Conservation (phyloP, 2,329 filamentous ascomycete genomes). For the Diaporthe sp. region DNA sequence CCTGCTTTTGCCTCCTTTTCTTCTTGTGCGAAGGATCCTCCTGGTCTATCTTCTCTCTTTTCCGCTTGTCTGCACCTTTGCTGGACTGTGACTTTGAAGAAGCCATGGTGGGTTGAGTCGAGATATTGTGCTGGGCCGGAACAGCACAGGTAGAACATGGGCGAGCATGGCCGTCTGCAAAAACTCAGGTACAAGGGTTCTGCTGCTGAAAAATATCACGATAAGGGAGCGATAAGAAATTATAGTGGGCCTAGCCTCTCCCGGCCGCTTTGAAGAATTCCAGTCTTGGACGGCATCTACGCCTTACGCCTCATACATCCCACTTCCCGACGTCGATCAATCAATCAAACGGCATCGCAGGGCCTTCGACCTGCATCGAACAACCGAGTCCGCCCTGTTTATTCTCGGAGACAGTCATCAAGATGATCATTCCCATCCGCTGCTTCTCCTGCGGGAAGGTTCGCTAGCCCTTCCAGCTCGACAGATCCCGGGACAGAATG, state of each 20-base stretch:
- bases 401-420: constrained; percentile 52
- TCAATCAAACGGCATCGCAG: constrained; percentile 31
- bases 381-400: not conserved
- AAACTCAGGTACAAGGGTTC: constrained; percentile 37
- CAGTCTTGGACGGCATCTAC: constrained; percentile 44
- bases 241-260: constrained; percentile 38
- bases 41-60: constrained; percentile 42
- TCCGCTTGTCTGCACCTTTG: constrained; percentile 41
- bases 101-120: constrained; percentile 37
- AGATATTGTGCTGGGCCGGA: constrained; percentile 27
- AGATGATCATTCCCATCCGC: constrained; percentile 98
- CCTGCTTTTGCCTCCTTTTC: constrained; percentile 40
- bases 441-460: constrained; percentile 99
- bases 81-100: constrained; percentile 41
- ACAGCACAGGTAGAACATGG: constrained; percentile 6
- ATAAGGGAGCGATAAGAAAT: constrained; percentile 42
- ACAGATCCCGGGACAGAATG: constrained; percentile 31
- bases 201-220: constrained; percentile 42
- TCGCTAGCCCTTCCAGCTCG: constrained; percentile 46
- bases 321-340: not conserved
- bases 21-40: constrained; percentile 43
- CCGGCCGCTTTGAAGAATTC: constrained; percentile 53
- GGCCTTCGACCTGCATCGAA: constrained; percentile 7
- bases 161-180: constrained; percentile 44
- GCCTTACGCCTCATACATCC: not conserved